Conservation (phyloP, 1,139 yeast species). For the Pichia norvegensis region DNA sequence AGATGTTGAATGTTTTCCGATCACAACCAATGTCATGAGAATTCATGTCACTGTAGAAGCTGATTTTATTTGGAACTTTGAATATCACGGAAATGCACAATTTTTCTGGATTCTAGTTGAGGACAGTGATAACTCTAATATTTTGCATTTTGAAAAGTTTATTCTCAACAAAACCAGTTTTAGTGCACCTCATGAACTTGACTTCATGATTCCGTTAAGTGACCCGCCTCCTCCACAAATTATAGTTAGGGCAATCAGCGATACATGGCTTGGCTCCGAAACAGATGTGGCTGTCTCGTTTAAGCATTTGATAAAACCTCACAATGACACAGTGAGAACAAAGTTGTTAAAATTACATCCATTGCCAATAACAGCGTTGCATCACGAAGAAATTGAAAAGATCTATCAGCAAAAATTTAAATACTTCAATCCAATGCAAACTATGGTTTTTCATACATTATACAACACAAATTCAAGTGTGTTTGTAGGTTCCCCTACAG, state of each 20-base stretch:
- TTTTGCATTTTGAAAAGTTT: slow-evolving; percentile 78
- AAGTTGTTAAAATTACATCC: slow-evolving; percentile 76
- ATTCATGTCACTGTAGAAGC: slow-evolving; percentile 64
- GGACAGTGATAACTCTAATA: slow-evolving; percentile 65
- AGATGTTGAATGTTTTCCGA: slow-evolving; percentile 83
- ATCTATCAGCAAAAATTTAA: slow-evolving; percentile 63
- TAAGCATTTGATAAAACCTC: slow-evolving; percentile 83
- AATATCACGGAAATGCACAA: slow-evolving; percentile 75
- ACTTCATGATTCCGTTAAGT: slow-evolving; percentile 83
- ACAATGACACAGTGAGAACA: slow-evolving; percentile 79
- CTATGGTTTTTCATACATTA: slow-evolving; percentile 88
- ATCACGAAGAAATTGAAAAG: slow-evolving; percentile 56
- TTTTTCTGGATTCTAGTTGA: slow-evolving; percentile 91
- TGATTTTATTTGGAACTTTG: slow-evolving; percentile 79
- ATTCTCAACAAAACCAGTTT: slow-evolving; percentile 55
- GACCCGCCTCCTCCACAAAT: slow-evolving; percentile 89
- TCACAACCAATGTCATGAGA: slow-evolving; percentile 79
- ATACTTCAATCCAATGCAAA: slow-evolving; percentile 97
- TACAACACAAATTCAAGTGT: slow-evolving; percentile 75
- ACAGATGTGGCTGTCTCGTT: slow-evolving; percentile 72
- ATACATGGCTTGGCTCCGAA: slow-evolving; percentile 86
- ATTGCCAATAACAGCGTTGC: slow-evolving; percentile 73
- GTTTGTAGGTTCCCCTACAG: slow-evolving; percentile 96
- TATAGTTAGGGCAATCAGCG: slow-evolving; percentile 70
- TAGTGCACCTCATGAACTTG: slow-evolving; percentile 57